These are phyloP conservation scores for Trichoderma oligosporum DNA, from an alignment of 2,329 filamentous ascomycete species.

Conservation along the genomic window DNA sequence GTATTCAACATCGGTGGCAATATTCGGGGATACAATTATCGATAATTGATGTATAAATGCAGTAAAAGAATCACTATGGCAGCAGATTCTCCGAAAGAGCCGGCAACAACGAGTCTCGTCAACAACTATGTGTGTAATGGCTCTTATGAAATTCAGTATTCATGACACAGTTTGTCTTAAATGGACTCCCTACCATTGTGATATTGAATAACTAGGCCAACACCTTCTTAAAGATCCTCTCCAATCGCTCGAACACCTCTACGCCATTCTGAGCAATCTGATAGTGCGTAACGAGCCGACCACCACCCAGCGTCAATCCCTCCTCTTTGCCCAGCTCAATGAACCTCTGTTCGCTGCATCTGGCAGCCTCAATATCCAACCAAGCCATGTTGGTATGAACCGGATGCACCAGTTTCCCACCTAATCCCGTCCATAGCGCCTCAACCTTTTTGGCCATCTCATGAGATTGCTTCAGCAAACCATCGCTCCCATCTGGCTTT, in stretches of 20 bases:
- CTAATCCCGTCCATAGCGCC: conserved; percentile 65
- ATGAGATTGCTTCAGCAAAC: conserved; percentile 59
- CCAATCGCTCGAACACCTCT: conserved; percentile 55
- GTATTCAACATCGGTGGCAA: no score
- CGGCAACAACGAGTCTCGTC: no score
- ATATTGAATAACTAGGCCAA: conserved; percentile 25
- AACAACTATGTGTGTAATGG: no score
- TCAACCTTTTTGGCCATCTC: conserved; percentile 60
- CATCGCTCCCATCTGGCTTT: conserved; percentile 42
- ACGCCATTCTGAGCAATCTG: conserved; percentile 61
- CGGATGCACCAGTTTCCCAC: conserved; percentile 64
- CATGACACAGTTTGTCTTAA: no score
- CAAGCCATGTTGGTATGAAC: conserved; percentile 93
- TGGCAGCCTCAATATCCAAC: conserved; percentile 66
- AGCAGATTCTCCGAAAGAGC: no score
- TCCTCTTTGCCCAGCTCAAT: conserved; percentile 38
- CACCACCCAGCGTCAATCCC: conserved; percentile 41
- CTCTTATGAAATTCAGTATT: no score
- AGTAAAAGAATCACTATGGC: no score
- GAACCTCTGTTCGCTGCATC: conserved; percentile 40
- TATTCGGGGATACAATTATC: no score
- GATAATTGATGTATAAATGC: no score
- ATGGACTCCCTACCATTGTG: no score
- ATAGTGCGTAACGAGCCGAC: conserved; percentile 48
- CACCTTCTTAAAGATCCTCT: conserved; percentile 48